A percentile compares a stretch with the other conserved stretches of the same genome.
Evolutionary conservation across 2,329 filamentous ascomycete genomes (phyloP).

Genomic region (Fusarium sublunatum): DNA sequence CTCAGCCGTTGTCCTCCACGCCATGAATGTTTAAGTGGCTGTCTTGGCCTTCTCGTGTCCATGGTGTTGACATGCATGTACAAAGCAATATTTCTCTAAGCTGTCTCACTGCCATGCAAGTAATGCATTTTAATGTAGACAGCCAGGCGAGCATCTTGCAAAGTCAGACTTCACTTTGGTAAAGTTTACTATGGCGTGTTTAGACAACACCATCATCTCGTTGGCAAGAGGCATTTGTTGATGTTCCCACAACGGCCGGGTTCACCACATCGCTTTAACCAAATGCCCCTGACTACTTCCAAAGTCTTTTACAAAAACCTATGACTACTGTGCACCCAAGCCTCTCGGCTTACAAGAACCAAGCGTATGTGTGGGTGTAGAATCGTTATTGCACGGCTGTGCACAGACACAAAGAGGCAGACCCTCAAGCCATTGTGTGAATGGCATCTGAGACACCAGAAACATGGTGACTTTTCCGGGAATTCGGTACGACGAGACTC

Average conservation of each 20-base stretch:
- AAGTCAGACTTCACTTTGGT: neutral
- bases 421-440: conserved; percentile 5
- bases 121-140: neutral
- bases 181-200: conserved; percentile 11
- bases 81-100: neutral
- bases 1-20: conserved; percentile 4
- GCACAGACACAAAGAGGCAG: conserved; percentile 4
- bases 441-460: conserved; percentile 12
- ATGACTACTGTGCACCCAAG: neutral
- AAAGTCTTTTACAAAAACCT: conserved; percentile 6
- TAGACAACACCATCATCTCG: conserved; percentile 1
- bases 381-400: conserved; percentile 14
- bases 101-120: neutral
- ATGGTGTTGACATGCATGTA: neutral
- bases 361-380: neutral
- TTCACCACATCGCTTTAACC: conserved; percentile 2
- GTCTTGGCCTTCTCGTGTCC: conserved; percentile 1
- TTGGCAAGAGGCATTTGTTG: conserved; percentile 6
- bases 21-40: conserved; percentile 10
- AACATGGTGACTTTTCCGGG: conserved; percentile 3
- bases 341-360: too few species aligned
- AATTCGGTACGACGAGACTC: conserved; percentile 8
- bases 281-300: conserved; percentile 18
- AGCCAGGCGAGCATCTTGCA: neutral
- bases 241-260: conserved; percentile 1